Evolutionary conservation across 1,139 yeast species (phyloP).

Genomic region (Yamadazyma spencermartinsiae): DNA sequence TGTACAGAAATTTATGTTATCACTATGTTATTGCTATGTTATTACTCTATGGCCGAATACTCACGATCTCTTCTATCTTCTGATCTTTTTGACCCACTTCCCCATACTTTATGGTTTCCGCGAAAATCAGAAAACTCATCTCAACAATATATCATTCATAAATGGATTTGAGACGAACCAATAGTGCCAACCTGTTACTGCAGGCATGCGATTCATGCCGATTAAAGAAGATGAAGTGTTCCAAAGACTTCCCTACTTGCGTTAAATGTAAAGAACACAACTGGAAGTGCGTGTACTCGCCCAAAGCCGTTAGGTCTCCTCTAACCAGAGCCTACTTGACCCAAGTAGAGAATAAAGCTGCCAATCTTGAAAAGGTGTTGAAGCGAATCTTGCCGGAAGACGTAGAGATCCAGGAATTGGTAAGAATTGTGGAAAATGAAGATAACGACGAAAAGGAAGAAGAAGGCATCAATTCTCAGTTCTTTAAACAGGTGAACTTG

Average conservation of each 20-base stretch:
- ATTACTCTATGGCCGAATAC: too few species aligned
- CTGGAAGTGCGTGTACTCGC: slow-evolving; percentile 30
- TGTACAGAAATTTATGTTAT: too few species aligned
- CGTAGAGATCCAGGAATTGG: slow-evolving; percentile 20
- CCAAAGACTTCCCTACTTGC: slow-evolving; percentile 28
- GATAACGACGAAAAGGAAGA: slow-evolving; percentile 6
- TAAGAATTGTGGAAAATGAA: slow-evolving; percentile 17
- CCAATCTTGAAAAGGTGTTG: slow-evolving; percentile 18
- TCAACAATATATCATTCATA: neutral
- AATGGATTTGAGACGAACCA: slow-evolving; percentile 1
- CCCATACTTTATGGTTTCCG: too few species aligned
- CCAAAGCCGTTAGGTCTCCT: slow-evolving; percentile 27
- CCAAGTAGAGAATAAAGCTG: slow-evolving; percentile 23
- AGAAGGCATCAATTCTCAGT: slow-evolving; percentile 11
- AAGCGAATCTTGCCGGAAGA: slow-evolving; percentile 21
- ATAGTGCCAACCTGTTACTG: neutral
- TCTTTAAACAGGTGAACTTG: slow-evolving; percentile 19
- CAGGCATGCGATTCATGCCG: slow-evolving; percentile 33
- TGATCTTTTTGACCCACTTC: too few species aligned
- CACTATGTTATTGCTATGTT: too few species aligned
- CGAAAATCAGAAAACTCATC: neutral
- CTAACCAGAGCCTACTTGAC: slow-evolving; percentile 29
- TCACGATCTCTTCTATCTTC: too few species aligned
- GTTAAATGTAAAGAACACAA: slow-evolving; percentile 27
- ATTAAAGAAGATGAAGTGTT: slow-evolving; percentile 28